Evolutionary conservation across 495 filamentous ascomycete genomes (phyloP), one percentile per base, ranked within the genome.

Genomic region (Lasiosphaeria hispida): DNA sequence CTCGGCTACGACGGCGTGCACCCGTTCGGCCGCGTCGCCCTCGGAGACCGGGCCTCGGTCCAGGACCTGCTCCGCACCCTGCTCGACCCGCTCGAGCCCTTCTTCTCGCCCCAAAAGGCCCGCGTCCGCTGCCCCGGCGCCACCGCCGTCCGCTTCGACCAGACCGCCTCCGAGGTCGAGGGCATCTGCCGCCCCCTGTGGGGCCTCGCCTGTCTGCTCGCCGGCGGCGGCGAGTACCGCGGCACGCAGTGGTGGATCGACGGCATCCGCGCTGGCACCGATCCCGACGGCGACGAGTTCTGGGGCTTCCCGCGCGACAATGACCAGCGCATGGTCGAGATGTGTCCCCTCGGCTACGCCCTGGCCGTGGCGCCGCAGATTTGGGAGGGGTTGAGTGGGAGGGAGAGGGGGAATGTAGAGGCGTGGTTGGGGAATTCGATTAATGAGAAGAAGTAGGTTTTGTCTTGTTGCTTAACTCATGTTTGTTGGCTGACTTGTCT

Each of bases 311-410:
- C 87, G 52, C 77, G 84, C 60, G 87, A 89, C 65, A 80, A 84
- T 53, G 88, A 91, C 60, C 87, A 91, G 76, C 75, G 88, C n/a
- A 91, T 91, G 87, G 88, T 91, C 15, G 89, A 91, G 68, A 89
- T 90, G 81, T 90, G 87, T 63, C 87, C 88, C 10, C 77, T 91
- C 67, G 77, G 77, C 0, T 89, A 80, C 55, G 80, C 85, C 36
- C 69, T 89, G 57, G 85, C 82, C 13, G 83, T 87, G 39, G 85
- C 82, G 11, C 79, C 83, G 15, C 73, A 75, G 57, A 85, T 92
- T 55, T 92, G 87, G 88, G 73, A 84, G 39, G 80, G 80, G 1
- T 72, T 92, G 57, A 78, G 75, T 4, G 77, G 78, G 39, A 73
- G 74, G 60, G 80, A 87, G 62, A 82, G 80, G 63, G 72, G 63